These are phyloP conservation scores for Zasmidium cellare DNA, from an alignment of 2,329 filamentous ascomycete genomes.

Conservation along the genomic window DNA sequence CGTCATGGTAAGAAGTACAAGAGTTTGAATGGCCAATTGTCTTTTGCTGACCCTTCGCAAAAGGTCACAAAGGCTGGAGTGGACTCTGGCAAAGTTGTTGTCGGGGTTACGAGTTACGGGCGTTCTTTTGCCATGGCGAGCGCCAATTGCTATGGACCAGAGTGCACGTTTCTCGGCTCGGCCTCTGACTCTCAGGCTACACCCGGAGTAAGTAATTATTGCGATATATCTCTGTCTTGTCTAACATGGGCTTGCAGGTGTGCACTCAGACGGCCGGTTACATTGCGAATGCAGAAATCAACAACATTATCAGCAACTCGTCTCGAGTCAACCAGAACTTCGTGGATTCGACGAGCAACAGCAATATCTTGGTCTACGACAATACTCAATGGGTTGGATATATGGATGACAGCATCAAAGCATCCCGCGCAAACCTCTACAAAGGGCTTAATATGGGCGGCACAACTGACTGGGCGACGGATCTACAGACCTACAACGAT, in stretches of 20 bases:
- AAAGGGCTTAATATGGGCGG: constrained; percentile 33
- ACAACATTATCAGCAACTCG: constrained; percentile 26
- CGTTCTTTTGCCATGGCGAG: constrained; percentile 43
- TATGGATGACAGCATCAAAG: constrained; percentile 29
- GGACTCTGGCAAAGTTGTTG: constrained; percentile 31
- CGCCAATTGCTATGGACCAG: constrained; percentile 24
- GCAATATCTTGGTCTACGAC: constrained; percentile 19
- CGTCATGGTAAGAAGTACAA: not conserved
- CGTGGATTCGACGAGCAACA: not conserved
- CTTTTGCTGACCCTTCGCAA: no score
- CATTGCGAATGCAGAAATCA: constrained; percentile 36
- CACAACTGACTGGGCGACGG: constrained; percentile 39
- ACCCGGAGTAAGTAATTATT: no score
- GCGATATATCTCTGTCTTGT: no score
- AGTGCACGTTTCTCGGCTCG: constrained; percentile 26
- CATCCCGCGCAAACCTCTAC: constrained; percentile 26
- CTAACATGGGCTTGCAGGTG: no score
- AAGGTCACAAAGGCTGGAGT: constrained; percentile 23
- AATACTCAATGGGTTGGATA: constrained; percentile 24
- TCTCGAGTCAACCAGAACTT: not conserved
- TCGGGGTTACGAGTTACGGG: constrained; percentile 37
- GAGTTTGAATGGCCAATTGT: no score
- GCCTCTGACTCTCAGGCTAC: not conserved
- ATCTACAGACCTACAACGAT: constrained; percentile 16
- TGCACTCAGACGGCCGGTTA: constrained; percentile 39